Evolutionary conservation across 2,329 filamentous ascomycete species (phyloP), one percentile per base, ranked within the genome.

Genomic region (Sporothrix protearum): DNA sequence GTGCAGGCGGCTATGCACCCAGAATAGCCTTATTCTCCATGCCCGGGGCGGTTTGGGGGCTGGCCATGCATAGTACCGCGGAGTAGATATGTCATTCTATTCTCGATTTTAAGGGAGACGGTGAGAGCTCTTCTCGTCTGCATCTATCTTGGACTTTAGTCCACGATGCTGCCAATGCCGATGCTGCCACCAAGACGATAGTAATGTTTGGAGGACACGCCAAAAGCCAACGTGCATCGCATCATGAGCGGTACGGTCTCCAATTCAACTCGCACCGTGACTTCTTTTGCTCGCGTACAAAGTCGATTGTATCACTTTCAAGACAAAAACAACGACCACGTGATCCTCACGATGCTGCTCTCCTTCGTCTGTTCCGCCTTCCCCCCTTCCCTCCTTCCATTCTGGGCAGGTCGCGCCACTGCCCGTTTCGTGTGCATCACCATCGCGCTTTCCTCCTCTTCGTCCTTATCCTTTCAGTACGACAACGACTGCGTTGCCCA

Each of bases 1-100:
- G 3, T 68, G 42, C 45, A 53, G 64, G 64, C 64, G 64, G 47
- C 30, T 68, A 68, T 19, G 64, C 14, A 51, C 28, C 28, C 49
- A 25, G 42, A 66, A 66, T 66, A 66, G 63, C 49, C 22, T n/a
- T n/a, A 49, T n/a, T 25, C n/a, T 10, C 30, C 19, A 42, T 25
- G 57, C 28, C 14, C 19, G 16, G 30, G 57, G 19, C 57, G 5
- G 8, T 7, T 39, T 19, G 28, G 28, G 53, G 53, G 16, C 30
- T 25, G 33, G 61, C 57, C 61, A 64, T 64, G 61, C 61, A 64
- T 28, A 64, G 47, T 39, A 47, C 33, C 28, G 49, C 5, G 22
- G 25, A 25, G 22, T 28, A 9, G 10, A 28, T 53, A 4, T 9
- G 7, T 28, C n/a, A 36, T 36, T 36, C 8, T 4, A 36, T 36